Percentiles rank a stretch among this genome's conserved stretches.
Evolutionary conservation across 148 eudicot genomes (phyloP).

Genomic region (Diospyros lotus): DNA sequence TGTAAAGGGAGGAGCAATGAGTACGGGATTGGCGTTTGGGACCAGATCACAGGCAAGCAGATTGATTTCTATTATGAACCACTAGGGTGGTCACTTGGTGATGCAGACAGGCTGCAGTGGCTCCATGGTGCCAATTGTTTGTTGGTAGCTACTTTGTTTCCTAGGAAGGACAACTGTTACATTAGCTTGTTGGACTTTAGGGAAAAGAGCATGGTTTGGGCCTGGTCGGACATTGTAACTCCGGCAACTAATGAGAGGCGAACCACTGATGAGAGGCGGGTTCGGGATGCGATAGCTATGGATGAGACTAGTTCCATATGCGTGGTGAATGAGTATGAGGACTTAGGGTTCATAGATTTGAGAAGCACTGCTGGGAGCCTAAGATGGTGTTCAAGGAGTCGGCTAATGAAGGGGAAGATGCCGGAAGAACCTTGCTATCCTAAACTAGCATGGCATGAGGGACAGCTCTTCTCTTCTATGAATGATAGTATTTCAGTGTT

Average conservation of each 20-base stretch:
- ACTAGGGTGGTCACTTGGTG: slow-evolving; percentile 75
- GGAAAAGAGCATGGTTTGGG: slow-evolving; percentile 68
- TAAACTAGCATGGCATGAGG: slow-evolving; percentile 66
- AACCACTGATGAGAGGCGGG: slow-evolving; percentile 69
- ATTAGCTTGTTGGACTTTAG: slow-evolving; percentile 78
- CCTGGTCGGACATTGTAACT: slow-evolving; percentile 68
- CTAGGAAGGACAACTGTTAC: slow-evolving; percentile 81
- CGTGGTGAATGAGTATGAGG: slow-evolving; percentile 86
- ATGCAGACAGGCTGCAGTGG: slow-evolving; percentile 88
- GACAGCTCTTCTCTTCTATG: slow-evolving; percentile 78
- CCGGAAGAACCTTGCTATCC: slow-evolving; percentile 83
- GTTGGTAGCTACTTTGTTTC: slow-evolving; percentile 75
- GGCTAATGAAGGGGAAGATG: slow-evolving; percentile 60
- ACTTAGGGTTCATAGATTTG: slow-evolving; percentile 81
- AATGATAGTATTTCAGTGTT: slow-evolving; percentile 75
- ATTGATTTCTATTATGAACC: slow-evolving; percentile 86
- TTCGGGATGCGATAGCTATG: slow-evolving; percentile 80
- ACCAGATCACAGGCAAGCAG: slow-evolving; percentile 71
- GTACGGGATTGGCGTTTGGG: slow-evolving; percentile 90
- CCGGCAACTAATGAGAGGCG: slow-evolving; percentile 50
- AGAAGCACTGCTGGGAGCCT: slow-evolving; percentile 47
- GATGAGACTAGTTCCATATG: slow-evolving; percentile 60
- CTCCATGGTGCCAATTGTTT: slow-evolving; percentile 53
- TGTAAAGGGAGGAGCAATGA: slow-evolving; percentile 89
- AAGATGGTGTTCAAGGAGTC: slow-evolving; percentile 80